Percentiles rank a stretch among this genome's conserved stretches.
These are phyloP conservation scores for Platanthera zijinensis DNA, from an alignment of 106 monocot species.

Conservation along the genomic window DNA sequence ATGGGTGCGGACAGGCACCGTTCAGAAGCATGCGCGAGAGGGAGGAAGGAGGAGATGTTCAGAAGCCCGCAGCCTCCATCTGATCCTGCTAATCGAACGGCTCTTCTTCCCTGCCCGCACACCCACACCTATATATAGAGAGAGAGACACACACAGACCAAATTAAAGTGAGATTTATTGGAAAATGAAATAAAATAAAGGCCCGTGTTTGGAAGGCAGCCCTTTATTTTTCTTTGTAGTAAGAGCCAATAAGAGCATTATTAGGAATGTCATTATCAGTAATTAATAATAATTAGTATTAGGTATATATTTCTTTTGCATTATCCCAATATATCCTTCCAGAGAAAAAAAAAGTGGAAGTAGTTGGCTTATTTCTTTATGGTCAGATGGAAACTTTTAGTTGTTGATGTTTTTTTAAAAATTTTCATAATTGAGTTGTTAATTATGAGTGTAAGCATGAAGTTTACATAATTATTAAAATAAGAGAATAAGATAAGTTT, in stretches of 20 bases:
- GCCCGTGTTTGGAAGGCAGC: not conserved
- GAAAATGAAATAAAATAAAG: not conserved
- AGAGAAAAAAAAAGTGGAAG: not conserved
- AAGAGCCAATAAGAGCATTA: not conserved
- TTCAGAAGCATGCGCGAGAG: no score
- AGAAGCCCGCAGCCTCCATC: no score
- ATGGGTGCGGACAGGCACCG: no score
- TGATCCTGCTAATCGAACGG: no score
- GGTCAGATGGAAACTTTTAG: not conserved
- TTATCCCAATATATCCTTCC: not conserved
- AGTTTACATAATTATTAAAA: no score
- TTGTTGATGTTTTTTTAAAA: not conserved
- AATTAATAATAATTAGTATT: slow-evolving; percentile 4
- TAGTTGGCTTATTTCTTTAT: not conserved
- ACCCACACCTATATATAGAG: no score
- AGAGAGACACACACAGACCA: no score
- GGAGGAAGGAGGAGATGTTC: no score
- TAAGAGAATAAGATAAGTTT: no score
- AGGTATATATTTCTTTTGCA: not conserved
- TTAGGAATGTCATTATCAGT: not conserved
- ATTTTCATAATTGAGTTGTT: not conserved
- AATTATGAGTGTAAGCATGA: no score
- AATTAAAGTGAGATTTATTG: no score
- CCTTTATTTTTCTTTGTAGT: not conserved
- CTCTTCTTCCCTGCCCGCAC: no score